These are phyloP conservation scores for Alternaria panax DNA, from an alignment of 2,329 filamentous ascomycete genomes.

Conservation along the genomic window DNA sequence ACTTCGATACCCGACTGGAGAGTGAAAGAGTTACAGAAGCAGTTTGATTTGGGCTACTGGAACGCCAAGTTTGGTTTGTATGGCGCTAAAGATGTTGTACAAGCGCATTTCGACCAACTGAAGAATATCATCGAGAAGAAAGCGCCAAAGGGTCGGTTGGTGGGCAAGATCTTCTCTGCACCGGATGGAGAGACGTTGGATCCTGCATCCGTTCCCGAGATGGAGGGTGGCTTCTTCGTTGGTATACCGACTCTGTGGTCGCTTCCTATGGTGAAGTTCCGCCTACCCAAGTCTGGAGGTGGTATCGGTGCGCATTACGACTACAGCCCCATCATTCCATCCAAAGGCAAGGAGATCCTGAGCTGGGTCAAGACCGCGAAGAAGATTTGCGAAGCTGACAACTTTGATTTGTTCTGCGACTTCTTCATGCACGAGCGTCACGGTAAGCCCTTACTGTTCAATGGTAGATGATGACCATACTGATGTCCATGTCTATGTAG, in stretches of 20 bases:
- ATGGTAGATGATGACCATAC: background rate
- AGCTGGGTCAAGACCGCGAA: conserved; percentile 55
- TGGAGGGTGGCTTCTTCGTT: conserved; percentile 42
- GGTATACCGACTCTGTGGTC: conserved; percentile 43
- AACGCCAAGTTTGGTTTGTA: conserved; percentile 57
- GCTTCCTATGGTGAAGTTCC: conserved; percentile 43
- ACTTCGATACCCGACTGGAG: conserved; percentile 58
- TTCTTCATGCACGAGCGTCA: conserved; percentile 60
- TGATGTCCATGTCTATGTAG: conserved; percentile 8
- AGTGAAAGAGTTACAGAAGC: conserved; percentile 53
- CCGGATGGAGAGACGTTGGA: conserved; percentile 52
- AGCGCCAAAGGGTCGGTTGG: conserved; percentile 51
- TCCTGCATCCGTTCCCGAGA: conserved; percentile 43
- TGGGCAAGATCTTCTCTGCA: conserved; percentile 50
- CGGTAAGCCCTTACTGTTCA: background rate
- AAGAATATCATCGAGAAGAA: conserved; percentile 47
- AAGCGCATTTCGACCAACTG: conserved; percentile 55
- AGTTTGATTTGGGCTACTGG: conserved; percentile 56
- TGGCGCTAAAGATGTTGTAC: conserved; percentile 52
- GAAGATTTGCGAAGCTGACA: conserved; percentile 52
- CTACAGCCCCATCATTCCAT: conserved; percentile 43
- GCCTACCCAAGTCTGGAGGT: conserved; percentile 36
- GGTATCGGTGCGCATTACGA: conserved; percentile 45
- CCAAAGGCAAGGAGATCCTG: conserved; percentile 49
- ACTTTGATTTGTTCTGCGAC: conserved; percentile 56